Base-by-base conservation (phyloP, 2,329 filamentous ascomycete genomes). In the Aaosphaeria pasadenensis region DNA sequence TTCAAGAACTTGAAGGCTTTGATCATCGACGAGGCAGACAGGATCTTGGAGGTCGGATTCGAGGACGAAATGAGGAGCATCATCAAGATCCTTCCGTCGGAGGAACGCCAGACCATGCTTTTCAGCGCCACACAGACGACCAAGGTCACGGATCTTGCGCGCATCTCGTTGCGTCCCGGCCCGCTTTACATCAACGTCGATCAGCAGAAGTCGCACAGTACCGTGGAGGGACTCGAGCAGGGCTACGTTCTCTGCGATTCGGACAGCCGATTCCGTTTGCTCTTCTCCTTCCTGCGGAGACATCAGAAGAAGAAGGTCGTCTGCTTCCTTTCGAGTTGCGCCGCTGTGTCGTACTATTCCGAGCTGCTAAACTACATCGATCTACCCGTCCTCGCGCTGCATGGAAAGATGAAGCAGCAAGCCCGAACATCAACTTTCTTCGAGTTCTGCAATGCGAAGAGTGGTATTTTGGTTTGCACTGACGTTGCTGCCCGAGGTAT, bases 351-450 rank as follows among this genome's bases (percentile, higher is more conserved):
- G 71, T 99, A 97, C 74, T 91, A 96, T 73, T 85, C 89, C 29
- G 91, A 97, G 71, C 49, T 94, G 75, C 88, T 92, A 4, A 97
- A 97, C 76, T 97, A 96, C 75, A 96, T 97, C 63, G 94, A 97
- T 71, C 81, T 96, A 38, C 91, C 88, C 5, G 89, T 95, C 3
- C 80, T 95, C 39, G 87, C 89, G 59, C 78, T 95, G 6, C 89
- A 95, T 71, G 94, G 70, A 32, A 96, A 99, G 75, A 90, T 96
- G 74, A 99, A 99, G 74, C 94, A 99, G 73, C 91, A 96, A 73
- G 96, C 96, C 72, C 88, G 94, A n/a, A 99, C 94, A 28, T 95
- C 95, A 67, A 96, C 91, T 1, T 99, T 99, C 71, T 99, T 97
- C 71, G 92, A 97, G 70, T 99, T 99, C 70, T 86, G 84, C 65